Conservation (phyloP, 176 grass and related monocot genomes). For the Carex myosuroides region DNA sequence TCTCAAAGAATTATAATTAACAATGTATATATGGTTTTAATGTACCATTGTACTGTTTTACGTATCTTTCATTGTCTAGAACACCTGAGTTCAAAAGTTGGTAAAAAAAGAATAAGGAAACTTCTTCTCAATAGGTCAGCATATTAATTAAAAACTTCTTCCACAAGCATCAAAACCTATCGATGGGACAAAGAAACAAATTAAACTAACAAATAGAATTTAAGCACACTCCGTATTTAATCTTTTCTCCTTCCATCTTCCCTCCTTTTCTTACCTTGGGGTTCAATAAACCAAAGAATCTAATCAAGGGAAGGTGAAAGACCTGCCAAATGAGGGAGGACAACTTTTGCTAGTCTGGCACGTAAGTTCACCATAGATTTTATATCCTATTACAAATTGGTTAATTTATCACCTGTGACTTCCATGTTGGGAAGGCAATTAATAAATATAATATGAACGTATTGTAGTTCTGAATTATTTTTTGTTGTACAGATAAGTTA, state of each 20-base stretch:
- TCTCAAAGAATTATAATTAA: not conserved
- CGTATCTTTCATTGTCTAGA: not conserved
- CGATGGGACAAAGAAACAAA: not conserved
- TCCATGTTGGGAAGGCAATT: too few relatives aligned
- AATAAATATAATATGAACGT: too few relatives aligned
- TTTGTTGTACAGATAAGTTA: too few relatives aligned
- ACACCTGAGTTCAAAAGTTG: not conserved
- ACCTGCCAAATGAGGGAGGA: not conserved
- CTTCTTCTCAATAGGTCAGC: too few relatives aligned
- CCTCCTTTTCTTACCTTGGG: conserved; percentile 18
- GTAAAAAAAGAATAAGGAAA: too few relatives aligned
- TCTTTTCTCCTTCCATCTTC: not conserved
- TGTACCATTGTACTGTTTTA: not conserved
- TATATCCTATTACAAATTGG: not conserved
- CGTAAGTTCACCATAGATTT: not conserved
- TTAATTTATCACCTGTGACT: too few relatives aligned
- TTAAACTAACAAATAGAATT: not conserved
- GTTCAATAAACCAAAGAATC: conserved; percentile 68
- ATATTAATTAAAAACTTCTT: too few relatives aligned
- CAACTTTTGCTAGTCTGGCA: not conserved
- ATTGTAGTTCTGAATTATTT: too few relatives aligned
- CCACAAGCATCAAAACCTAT: not conserved
- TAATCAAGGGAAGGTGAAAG: conserved; percentile 42
- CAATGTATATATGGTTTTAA: not conserved
- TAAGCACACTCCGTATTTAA: not conserved